Percentiles rank a stretch among this genome's conserved stretches.
Conservation (phyloP, 2,329 filamentous ascomycete species). For the Spiromastix sp. region DNA sequence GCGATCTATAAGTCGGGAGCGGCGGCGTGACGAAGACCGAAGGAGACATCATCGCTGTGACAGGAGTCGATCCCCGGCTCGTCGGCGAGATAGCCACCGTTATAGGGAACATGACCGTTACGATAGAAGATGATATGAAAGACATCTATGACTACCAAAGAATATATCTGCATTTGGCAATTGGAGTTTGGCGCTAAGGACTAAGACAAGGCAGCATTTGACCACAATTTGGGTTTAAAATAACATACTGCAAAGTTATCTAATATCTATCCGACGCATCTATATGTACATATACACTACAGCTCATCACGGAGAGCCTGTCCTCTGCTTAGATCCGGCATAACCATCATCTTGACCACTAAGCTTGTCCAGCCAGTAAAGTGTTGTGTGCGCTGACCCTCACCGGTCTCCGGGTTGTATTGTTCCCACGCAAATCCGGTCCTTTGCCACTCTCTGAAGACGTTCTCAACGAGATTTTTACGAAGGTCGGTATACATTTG, state of each 20-base stretch:
- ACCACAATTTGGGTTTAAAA: no score
- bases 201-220: no score
- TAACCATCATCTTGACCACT: slow-evolving; percentile 93
- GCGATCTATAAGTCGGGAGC: slow-evolving; percentile 21
- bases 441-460: slow-evolving; percentile 76
- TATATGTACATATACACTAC: slow-evolving; percentile 18
- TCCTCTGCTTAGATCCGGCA: slow-evolving; percentile 56
- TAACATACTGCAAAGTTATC: no score
- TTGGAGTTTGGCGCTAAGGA: neutral
- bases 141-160: slow-evolving; percentile 4
- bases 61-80: slow-evolving; percentile 16
- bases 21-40: slow-evolving; percentile 18
- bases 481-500: slow-evolving; percentile 67
- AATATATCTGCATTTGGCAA: slow-evolving; percentile 9
- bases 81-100: slow-evolving; percentile 17
- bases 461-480: slow-evolving; percentile 76
- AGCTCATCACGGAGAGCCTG: slow-evolving; percentile 38
- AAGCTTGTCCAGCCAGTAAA: slow-evolving; percentile 99
- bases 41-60: slow-evolving; percentile 16
- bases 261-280: neutral
- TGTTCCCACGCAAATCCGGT: slow-evolving; percentile 99
- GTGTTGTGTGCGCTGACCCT: slow-evolving; percentile 91
- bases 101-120: slow-evolving; percentile 18
- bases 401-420: slow-evolving; percentile 86
- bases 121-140: slow-evolving; percentile 6